phyloP scores from a whole-genome alignment of 441 rosid species.

The Sinapis alba region DNA sequence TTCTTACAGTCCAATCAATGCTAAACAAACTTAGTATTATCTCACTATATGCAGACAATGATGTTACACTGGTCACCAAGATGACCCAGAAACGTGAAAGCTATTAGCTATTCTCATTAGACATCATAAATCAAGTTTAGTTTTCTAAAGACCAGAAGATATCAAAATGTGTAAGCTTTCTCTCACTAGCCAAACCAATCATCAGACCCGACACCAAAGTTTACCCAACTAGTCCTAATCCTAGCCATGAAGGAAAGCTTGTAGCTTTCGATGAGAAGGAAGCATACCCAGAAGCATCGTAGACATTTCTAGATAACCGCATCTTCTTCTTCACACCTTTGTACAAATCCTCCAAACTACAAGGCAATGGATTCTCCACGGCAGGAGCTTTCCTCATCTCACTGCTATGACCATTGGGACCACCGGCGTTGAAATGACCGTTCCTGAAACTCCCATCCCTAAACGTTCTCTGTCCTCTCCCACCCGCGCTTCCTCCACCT shows the following conservation, averaged over 20 bases:
- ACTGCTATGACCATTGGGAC: constrained; percentile 30
- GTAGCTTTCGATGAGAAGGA: background rate
- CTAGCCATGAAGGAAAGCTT: background rate
- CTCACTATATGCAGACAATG: too few relatives aligned
- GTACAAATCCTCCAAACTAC: constrained; percentile 81
- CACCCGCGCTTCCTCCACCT: constrained; percentile 33
- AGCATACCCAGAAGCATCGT: constrained; percentile 62
- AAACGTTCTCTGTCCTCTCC: constrained; percentile 43
- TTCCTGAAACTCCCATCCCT: constrained; percentile 49
- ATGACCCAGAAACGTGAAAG: background rate
- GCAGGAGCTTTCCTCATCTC: constrained; percentile 55
- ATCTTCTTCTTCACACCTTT: constrained; percentile 76
- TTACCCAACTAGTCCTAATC: background rate
- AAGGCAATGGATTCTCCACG: constrained; percentile 62
- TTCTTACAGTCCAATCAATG: too few relatives aligned
- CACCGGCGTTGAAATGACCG: constrained; percentile 13
- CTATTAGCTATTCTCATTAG: background rate
- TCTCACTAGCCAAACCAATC: too few relatives aligned
- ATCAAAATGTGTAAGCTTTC: too few relatives aligned
- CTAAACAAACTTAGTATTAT: too few relatives aligned
- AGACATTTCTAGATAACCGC: constrained; percentile 59
- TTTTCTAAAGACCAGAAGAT: background rate
- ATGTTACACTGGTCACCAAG: too few relatives aligned
- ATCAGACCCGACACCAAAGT: too few relatives aligned
- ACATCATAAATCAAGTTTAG: background rate